A percentile compares a stretch with the other conserved stretches of the same genome.
Conservation (phyloP, 257 asterid genomes). For the Paraleonurus japonicus region DNA sequence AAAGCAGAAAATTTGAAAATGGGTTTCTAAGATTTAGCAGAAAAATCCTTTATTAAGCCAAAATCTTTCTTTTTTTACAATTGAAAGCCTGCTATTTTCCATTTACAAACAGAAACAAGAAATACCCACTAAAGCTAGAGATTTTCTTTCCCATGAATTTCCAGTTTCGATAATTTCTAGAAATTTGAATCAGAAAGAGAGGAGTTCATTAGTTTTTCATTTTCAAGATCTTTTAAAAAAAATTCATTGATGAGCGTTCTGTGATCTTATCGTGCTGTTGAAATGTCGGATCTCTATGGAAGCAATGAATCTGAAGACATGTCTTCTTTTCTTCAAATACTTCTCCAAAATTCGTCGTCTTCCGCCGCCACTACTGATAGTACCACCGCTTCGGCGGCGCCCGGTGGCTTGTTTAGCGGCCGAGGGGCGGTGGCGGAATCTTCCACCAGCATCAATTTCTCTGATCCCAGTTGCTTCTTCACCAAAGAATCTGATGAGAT, state of each 20-base stretch:
- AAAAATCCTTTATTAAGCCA: not conserved
- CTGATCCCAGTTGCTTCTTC: slow-evolving; percentile 60
- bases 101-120: slow-evolving; percentile 3
- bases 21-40: slow-evolving; percentile 30
- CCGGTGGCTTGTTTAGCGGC: slow-evolving; percentile 36
- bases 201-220: not conserved
- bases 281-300: slow-evolving; percentile 74
- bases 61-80: slow-evolving; percentile 2
- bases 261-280: slow-evolving; percentile 11
- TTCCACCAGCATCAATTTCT: slow-evolving; percentile 56
- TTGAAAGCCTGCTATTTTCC: slow-evolving; percentile 21
- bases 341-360: slow-evolving; percentile 60
- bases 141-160: slow-evolving; percentile 19
- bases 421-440: slow-evolving; percentile 46
- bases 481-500: slow-evolving; percentile 53
- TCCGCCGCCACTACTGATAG: slow-evolving; percentile 34
- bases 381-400: slow-evolving; percentile 32
- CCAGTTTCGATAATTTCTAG: not conserved
- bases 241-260: slow-evolving; percentile 18
- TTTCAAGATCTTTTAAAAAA: not conserved
- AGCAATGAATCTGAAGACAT: slow-evolving; percentile 70
- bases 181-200: not conserved
- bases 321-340: slow-evolving; percentile 60
- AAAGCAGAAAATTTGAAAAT: slow-evolving; percentile 28
- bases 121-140: slow-evolving; percentile 12